phyloP scores from a whole-genome alignment of 139 green algal genomes.

The Picochlorum sp. region DNA sequence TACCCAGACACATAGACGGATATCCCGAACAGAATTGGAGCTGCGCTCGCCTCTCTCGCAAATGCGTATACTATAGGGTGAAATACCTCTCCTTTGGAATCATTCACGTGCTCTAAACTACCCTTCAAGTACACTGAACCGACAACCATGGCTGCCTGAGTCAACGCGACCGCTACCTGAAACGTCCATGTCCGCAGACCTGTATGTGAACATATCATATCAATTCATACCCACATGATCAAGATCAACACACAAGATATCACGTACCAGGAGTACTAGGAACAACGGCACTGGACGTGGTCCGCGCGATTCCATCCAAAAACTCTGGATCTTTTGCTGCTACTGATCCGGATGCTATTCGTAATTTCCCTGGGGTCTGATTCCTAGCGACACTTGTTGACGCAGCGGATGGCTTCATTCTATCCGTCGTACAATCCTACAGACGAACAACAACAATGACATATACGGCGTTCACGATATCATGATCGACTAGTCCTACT shows the following conservation, averaged over 20 bases:
- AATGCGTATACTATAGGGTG: constrained; percentile 50
- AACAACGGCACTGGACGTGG: not conserved
- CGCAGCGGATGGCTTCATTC: too few relatives aligned
- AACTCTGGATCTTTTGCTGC: not conserved
- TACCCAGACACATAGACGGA: constrained; percentile 13
- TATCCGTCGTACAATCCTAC: too few relatives aligned
- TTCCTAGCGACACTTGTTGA: not conserved
- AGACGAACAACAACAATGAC: too few relatives aligned
- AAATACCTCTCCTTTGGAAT: constrained; percentile 22
- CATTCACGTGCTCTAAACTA: constrained; percentile 21
- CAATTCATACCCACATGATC: not conserved
- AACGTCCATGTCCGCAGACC: constrained; percentile 30
- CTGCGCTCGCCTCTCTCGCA: constrained; percentile 32
- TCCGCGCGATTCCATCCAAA: not conserved
- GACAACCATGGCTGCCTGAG: constrained; percentile 45
- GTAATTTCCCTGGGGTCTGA: not conserved
- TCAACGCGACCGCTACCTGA: constrained; percentile 35
- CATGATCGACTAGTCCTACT: too few relatives aligned
- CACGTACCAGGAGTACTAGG: too few relatives aligned
- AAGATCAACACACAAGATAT: too few relatives aligned
- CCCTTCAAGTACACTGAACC: constrained; percentile 49
- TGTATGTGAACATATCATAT: not conserved
- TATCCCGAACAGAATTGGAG: constrained; percentile 36
- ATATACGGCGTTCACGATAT: too few relatives aligned
- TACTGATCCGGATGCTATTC: not conserved